Evolutionary conservation across 768 basidiomycete genomes (phyloP).

Genomic region (Kondoa malvinella): DNA sequence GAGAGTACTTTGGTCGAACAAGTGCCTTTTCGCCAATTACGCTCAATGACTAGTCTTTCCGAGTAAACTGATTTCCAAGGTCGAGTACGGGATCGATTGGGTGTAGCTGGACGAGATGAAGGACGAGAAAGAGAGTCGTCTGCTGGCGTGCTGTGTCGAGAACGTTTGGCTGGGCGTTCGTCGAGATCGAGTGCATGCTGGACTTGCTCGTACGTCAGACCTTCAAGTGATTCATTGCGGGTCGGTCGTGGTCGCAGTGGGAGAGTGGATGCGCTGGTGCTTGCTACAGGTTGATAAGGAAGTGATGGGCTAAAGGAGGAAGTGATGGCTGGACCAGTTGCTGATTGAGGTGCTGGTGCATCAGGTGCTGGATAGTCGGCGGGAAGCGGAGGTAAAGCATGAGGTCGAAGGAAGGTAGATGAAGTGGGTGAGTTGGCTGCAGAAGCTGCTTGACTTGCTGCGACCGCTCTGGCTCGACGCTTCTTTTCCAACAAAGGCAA

Average conservation of each 20-base stretch:
- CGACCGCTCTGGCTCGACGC: slow-evolving; percentile 28
- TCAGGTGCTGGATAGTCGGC: background rate
- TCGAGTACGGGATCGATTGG: slow-evolving; percentile 38
- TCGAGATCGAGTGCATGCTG: slow-evolving; percentile 2
- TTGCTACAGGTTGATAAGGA: background rate
- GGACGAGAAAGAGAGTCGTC: background rate
- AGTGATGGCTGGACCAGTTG: background rate
- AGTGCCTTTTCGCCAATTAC: slow-evolving; percentile 90
- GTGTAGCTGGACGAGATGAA: background rate
- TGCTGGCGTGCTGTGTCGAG: background rate
- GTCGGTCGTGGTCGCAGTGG: background rate
- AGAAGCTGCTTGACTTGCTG: slow-evolving; percentile 6
- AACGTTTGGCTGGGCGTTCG: slow-evolving; percentile 3
- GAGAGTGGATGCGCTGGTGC: background rate
- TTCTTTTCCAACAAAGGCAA: slow-evolving; percentile 73
- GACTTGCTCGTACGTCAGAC: background rate
- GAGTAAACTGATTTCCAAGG: slow-evolving; percentile 99
- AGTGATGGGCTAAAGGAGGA: background rate
- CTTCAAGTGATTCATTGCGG: background rate
- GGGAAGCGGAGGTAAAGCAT: background rate
- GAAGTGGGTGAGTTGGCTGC: background rate
- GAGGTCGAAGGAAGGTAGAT: background rate
- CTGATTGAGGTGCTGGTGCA: background rate
- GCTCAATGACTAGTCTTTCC: slow-evolving; percentile 86
- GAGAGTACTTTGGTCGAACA: slow-evolving; percentile 67